phyloP scores from a whole-genome alignment of 2,329 filamentous ascomycete species.

The Chaetomiaceae sp. region DNA sequence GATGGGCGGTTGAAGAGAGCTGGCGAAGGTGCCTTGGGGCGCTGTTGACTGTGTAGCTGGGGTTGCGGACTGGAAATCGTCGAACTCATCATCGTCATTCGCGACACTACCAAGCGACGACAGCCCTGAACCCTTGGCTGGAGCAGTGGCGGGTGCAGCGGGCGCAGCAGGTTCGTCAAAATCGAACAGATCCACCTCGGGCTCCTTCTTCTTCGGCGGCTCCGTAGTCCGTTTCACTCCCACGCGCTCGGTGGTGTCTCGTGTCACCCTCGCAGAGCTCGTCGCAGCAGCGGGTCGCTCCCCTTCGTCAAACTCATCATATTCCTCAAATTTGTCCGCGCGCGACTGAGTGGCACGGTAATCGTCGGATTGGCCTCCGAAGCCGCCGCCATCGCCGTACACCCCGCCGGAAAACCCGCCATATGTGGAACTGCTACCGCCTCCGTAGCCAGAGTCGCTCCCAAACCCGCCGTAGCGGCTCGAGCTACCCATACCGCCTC shows the following conservation, averaged over 20 bases:
- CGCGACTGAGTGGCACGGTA: slow-evolving; percentile 62
- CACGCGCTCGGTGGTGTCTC: slow-evolving; percentile 42
- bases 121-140: slow-evolving; percentile 45
- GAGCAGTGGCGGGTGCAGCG: slow-evolving; percentile 39
- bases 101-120: slow-evolving; percentile 44
- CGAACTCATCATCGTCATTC: slow-evolving; percentile 81
- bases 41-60: slow-evolving; percentile 44
- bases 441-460: slow-evolving; percentile 60
- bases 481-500: slow-evolving; percentile 55
- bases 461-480: slow-evolving; percentile 84
- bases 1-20: slow-evolving; percentile 45
- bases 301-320: slow-evolving; percentile 91
- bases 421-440: slow-evolving; percentile 34
- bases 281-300: slow-evolving; percentile 39
- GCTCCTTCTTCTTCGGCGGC: slow-evolving; percentile 74
- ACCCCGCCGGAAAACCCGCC: slow-evolving; percentile 67
- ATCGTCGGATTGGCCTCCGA: slow-evolving; percentile 71
- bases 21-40: slow-evolving; percentile 40
- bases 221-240: slow-evolving; percentile 59
- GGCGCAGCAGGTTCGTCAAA: slow-evolving; percentile 73
- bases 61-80: slow-evolving; percentile 91
- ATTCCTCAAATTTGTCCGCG: slow-evolving; percentile 85
- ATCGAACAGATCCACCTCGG: slow-evolving; percentile 88
- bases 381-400: slow-evolving; percentile 93
- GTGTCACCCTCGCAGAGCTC: slow-evolving; percentile 47